Evolutionary conservation across 495 filamentous ascomycete species (phyloP), one percentile per base, ranked within the genome.

Genomic region (Aspergillus mulundensis): DNA sequence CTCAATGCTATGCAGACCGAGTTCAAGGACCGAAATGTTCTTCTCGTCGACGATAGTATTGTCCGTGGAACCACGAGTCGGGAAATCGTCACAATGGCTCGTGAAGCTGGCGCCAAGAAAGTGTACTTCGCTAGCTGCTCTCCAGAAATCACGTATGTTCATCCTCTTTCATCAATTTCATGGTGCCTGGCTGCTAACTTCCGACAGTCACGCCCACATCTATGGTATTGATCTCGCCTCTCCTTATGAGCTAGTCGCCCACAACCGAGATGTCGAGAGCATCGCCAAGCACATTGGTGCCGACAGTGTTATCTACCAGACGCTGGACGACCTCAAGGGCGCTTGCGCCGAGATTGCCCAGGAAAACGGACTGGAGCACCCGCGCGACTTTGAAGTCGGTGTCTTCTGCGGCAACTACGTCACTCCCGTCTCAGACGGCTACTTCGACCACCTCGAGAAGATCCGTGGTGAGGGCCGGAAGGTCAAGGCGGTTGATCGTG

Each of bases 341-440:
- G 84, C 91, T 5, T 96, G 91, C 65, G 81, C 84, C 0, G 87
- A 90, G 62, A 81, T 87, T 3, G 76, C 73, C 1, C 70, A 78
- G 15, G 77, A 82, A 39, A 70, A 81, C 38, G 73, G 84, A 30
- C 77, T 72, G 30, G 70, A 82, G 25, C 70, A 75, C 28, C 76
- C 76, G n/a, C 75, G 75, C 19, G 68, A 81, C 46, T 97, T 97
- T 57, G 95, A 97, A 69, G 86, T 95, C n/a, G 93, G 94, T 57
- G 91, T 97, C 15, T 97, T 98, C 78, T 95, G 89, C 59, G 94
- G 95, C 20, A 83, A 82, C 64, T 97, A 97, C 70, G 76, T 90
- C 45, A 99, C 94, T 1, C 86, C 85, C 0, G 89, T 97, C 4
- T 78, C 83, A 1, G 77, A 85, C n/a, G 85, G 79, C 23, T 97